These are phyloP conservation scores for Gyromitra esculenta DNA, from an alignment of 2,329 filamentous ascomycete species.

Conservation along the genomic window DNA sequence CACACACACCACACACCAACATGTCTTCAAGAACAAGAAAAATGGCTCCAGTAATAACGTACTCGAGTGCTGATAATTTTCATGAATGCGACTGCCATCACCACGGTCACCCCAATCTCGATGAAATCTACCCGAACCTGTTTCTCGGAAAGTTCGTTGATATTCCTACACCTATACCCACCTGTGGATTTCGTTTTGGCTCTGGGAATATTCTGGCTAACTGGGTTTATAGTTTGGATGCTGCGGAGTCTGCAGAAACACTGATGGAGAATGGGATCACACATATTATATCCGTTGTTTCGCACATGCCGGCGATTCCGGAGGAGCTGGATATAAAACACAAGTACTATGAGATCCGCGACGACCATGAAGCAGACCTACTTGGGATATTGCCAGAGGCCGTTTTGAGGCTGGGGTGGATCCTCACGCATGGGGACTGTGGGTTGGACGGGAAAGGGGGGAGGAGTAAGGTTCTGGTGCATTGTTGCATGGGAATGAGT, in stretches of 20 bases:
- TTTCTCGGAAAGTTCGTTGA: slow-evolving; percentile 45
- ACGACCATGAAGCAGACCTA: slow-evolving; percentile 33
- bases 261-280: slow-evolving; percentile 32
- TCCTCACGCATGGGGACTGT: slow-evolving; percentile 16
- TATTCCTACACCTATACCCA: background rate
- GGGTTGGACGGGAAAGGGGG: slow-evolving; percentile 29
- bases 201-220: background rate
- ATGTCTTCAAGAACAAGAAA: slow-evolving; percentile 7
- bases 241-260: slow-evolving; percentile 26
- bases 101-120: slow-evolving; percentile 30
- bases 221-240: slow-evolving; percentile 9
- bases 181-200: background rate
- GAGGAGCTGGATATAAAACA: slow-evolving; percentile 20
- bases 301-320: slow-evolving; percentile 28
- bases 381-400: slow-evolving; percentile 33
- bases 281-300: slow-evolving; percentile 39
- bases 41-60: slow-evolving; percentile 27
- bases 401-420: slow-evolving; percentile 15
- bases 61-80: slow-evolving; percentile 6
- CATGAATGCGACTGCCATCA: slow-evolving; percentile 27
- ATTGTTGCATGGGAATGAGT: slow-evolving; percentile 46
- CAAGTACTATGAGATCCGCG: slow-evolving; percentile 35
- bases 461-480: slow-evolving; percentile 42
- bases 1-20: background rate
- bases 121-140: slow-evolving; percentile 40